A percentile compares a stretch with the other conserved stretches of the same genome.
These are phyloP conservation scores for Gymnopilus junonius DNA, from an alignment of 768 basidiomycete species.

Conservation along the genomic window DNA sequence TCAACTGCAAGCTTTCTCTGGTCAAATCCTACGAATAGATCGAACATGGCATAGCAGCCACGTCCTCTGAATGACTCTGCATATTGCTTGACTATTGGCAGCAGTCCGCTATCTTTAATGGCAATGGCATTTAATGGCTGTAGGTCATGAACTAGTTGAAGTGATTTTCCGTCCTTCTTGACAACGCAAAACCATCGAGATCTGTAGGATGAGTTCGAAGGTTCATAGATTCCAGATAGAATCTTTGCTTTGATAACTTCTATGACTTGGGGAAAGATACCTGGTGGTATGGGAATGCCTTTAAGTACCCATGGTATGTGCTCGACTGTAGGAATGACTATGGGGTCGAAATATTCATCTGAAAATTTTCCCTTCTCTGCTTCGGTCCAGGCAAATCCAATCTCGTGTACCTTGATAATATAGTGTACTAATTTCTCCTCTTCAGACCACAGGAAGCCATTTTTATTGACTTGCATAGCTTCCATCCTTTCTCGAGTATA, in stretches of 20 bases:
- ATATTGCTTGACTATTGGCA: conserved; percentile 33
- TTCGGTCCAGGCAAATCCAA: conserved; percentile 44
- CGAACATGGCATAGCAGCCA: conserved; percentile 26
- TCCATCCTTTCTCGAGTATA: too few species aligned
- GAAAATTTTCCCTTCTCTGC: conserved; percentile 36
- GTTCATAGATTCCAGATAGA: conserved; percentile 41
- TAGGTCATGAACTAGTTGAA: conserved; percentile 40
- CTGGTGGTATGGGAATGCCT: conserved; percentile 37
- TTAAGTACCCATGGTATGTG: conserved; percentile 35
- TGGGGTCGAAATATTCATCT: conserved; percentile 35
- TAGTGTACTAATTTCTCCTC: conserved; percentile 36
- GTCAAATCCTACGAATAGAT: conserved; percentile 37
- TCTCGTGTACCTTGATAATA: conserved; percentile 34
- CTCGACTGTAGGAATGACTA: conserved; percentile 33
- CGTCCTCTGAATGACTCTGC: conserved; percentile 38
- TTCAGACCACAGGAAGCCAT: conserved; percentile 33
- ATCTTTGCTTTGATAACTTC: conserved; percentile 31
- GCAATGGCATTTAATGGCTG: conserved; percentile 42
- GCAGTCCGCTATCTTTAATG: conserved; percentile 36
- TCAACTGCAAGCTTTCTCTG: conserved; percentile 25
- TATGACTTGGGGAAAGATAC: conserved; percentile 18
- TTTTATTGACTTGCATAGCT: conserved; percentile 14
- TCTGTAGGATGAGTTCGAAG: conserved; percentile 37
- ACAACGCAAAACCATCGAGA: conserved; percentile 46
- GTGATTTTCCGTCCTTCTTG: conserved; percentile 37